Base-by-base conservation (phyloP, 2,329 filamentous ascomycete genomes). In the Aspergillus sp. region DNA sequence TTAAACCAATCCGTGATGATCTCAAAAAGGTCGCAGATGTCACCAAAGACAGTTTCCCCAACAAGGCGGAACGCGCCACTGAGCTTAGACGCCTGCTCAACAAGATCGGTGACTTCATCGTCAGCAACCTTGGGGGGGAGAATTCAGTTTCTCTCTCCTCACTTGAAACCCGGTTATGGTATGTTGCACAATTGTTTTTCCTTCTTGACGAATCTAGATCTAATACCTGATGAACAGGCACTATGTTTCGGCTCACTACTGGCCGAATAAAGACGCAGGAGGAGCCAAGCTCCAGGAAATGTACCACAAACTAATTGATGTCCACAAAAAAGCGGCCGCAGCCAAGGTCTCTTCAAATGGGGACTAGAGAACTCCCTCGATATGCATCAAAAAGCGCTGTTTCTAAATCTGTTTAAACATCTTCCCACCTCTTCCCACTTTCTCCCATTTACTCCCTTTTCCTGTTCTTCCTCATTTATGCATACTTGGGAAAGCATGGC, bases 101-200 rank as follows among this genome's bases (percentile, higher is more conserved):
- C 48, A 73, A 73, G 47, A 77, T 81, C 60, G 79, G 79, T 32
- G 74, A 75, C 34, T 80, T 80, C 57, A 80, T 81, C 56, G 69
- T 67, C 39, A 67, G 65, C 55, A 75, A 75, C 17, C 55, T 79
- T 43, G 63, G 71, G 50, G 70, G 75, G 30, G 71, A 76, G 54
- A 63, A 72, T 52, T 67, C 73, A n/a, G 66, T 70, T 58, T 69
- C 71, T n/a, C 67, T 71, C 59, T 68, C 71, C 38, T 73, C 74
- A 15, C 68, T 79, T 26, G 76, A 79, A 65, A 70, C 68, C 53
- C 74, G 76, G 52, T 68, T 80, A 53, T 80, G 78, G 77, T 79
- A 73, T 64, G 74, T 71, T 34, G 13, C 20, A 34, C n/a, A 8
- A 43, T 43, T 12, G 30, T 30, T 30, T 30, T 30, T 30, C 4